These are phyloP conservation scores for Endotrypanum monterogeii DNA, from an alignment of 208 protist species.

Conservation along the genomic window DNA sequence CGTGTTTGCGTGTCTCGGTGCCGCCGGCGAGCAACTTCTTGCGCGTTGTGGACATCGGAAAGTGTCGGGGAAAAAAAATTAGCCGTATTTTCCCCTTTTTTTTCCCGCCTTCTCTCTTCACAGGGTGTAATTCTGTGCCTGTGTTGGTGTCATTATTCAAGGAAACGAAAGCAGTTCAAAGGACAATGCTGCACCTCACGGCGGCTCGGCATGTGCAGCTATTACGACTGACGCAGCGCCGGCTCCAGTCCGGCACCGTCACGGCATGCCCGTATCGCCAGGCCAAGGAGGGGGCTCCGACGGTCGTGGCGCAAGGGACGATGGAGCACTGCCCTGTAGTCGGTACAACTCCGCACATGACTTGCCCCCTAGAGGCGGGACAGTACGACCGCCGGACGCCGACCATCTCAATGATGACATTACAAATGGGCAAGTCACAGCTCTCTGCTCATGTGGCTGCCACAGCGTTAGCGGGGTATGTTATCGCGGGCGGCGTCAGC, in stretches of 20 bases:
- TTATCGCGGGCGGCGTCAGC: conserved; percentile 63
- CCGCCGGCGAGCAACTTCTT: not conserved
- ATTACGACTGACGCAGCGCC: conserved; percentile 24
- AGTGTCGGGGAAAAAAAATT: not conserved
- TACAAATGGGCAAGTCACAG: conserved; percentile 80
- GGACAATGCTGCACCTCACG: conserved; percentile 33
- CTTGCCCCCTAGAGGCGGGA: conserved; percentile 54
- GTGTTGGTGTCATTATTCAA: not conserved
- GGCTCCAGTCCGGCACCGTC: conserved; percentile 26
- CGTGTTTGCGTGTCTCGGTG: not conserved
- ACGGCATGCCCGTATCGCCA: conserved; percentile 60
- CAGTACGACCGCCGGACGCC: conserved; percentile 28
- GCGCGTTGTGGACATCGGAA: not conserved
- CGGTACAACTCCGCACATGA: conserved; percentile 43
- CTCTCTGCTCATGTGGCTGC: conserved; percentile 85
- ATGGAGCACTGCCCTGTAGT: conserved; percentile 64
- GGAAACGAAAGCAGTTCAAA: not conserved
- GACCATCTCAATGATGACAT: conserved; percentile 42
- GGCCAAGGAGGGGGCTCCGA: conserved; percentile 14
- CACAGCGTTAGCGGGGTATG: conserved; percentile 75
- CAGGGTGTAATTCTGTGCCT: not conserved
- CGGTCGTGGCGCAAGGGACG: conserved; percentile 25
- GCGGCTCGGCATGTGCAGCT: conserved; percentile 23
- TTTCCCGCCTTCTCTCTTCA: not conserved
- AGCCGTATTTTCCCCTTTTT: not conserved